Percentiles rank a stretch among this genome's conserved stretches.
Evolutionary conservation across 768 basidiomycete genomes (phyloP).

Genomic region (Cystofilobasidium bisporidii): DNA sequence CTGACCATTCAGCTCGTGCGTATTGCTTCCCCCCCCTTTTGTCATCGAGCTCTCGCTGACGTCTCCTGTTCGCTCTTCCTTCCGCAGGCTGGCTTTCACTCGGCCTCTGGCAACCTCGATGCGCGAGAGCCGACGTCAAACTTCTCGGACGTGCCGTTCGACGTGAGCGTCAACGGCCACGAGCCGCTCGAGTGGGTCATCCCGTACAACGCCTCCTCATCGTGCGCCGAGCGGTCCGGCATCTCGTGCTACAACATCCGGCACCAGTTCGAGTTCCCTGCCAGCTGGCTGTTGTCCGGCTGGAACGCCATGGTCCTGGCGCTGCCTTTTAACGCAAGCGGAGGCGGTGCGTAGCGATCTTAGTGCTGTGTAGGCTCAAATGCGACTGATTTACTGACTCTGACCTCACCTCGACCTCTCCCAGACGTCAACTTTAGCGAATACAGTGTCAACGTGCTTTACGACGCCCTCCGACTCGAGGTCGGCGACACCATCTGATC

Average conservation of each 20-base stretch:
- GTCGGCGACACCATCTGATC: background rate
- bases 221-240: constrained; percentile 27
- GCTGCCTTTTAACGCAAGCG: constrained; percentile 9
- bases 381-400: background rate
- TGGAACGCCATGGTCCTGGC: constrained; percentile 9
- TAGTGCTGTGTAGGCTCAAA: background rate
- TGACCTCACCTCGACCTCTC: background rate
- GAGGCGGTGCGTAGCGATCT: background rate
- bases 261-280: constrained; percentile 15
- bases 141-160: constrained; percentile 27
- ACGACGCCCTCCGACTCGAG: constrained; percentile 10
- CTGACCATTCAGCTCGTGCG: no score
- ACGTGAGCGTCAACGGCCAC: constrained; percentile 28
- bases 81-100: constrained; percentile 28
- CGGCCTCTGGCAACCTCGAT: constrained; percentile 30
- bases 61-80: background rate
- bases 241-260: constrained; percentile 27
- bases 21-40: no score
- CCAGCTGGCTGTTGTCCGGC: background rate
- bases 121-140: constrained; percentile 9
- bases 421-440: constrained; percentile 6
- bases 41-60: constrained; percentile 2
- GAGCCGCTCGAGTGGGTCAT: constrained; percentile 26
- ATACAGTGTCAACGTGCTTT: constrained; percentile 6
- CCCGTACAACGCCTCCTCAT: constrained; percentile 30